Percentiles rank a stretch among this genome's conserved stretches.
These are phyloP conservation scores for Sutorius eximius DNA, from an alignment of 1,284 basidiomycete genomes.

Conservation along the genomic window DNA sequence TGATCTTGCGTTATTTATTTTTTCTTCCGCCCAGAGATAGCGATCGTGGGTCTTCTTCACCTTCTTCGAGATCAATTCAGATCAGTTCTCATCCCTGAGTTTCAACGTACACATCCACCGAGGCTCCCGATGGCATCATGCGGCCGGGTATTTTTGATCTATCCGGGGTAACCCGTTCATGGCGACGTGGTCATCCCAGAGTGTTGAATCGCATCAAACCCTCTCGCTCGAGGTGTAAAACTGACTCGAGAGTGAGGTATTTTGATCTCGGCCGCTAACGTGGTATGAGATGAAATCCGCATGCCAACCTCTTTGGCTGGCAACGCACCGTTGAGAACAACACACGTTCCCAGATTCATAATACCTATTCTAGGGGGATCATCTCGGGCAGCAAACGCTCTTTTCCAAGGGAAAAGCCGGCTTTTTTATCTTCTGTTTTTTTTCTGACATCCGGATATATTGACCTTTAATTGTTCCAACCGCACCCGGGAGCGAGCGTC, in stretches of 20 bases:
- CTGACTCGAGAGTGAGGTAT: background rate
- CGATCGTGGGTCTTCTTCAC: constrained; percentile 4
- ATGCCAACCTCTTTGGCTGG: background rate
- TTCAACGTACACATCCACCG: background rate
- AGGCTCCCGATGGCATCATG: background rate
- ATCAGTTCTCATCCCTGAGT: constrained; percentile 12
- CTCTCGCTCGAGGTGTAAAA: background rate
- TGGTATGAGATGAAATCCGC: constrained; percentile 8
- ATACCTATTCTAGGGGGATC: background rate
- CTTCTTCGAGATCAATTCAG: constrained; percentile 4
- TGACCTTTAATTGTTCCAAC: background rate
- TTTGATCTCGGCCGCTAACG: background rate
- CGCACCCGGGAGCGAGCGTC: background rate
- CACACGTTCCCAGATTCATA: constrained; percentile 17
- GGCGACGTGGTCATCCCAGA: background rate
- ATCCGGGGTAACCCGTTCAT: background rate
- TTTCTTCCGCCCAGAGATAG: constrained; percentile 17
- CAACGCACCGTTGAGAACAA: constrained; percentile 1
- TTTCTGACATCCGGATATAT: background rate
- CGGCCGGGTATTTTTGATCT: background rate
- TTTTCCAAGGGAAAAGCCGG: background rate
- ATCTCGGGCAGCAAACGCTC: background rate
- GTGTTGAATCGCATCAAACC: background rate
- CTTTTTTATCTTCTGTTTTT: background rate
- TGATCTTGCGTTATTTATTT: constrained; percentile 2